A percentile compares a stretch with the other conserved stretches of the same genome.
Conservation (phyloP, 2,329 filamentous ascomycete species). For the Orbilia blumenaviensis region DNA sequence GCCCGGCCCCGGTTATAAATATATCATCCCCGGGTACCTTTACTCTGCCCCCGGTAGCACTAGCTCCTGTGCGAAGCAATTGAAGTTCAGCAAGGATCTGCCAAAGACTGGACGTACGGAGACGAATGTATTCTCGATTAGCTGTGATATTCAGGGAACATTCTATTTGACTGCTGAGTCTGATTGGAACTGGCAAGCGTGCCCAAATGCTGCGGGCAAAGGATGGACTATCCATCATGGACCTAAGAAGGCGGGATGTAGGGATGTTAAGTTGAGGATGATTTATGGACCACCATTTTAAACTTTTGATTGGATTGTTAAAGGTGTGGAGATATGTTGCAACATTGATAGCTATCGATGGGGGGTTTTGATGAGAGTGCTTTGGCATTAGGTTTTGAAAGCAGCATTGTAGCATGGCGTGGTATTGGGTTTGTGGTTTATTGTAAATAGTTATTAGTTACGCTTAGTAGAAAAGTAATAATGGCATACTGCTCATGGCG, state of each 20-base stretch:
- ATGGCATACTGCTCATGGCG: too few relatives aligned
- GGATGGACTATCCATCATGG: slow-evolving; percentile 38
- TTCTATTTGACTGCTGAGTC: slow-evolving; percentile 39
- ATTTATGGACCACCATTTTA: slow-evolving; percentile 46
- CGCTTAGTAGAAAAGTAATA: too few relatives aligned
- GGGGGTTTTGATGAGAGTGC: background rate
- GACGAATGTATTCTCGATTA: slow-evolving; percentile 40
- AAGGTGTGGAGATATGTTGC: background rate
- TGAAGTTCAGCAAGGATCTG: slow-evolving; percentile 42
- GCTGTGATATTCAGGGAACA: slow-evolving; percentile 36
- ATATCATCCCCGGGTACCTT: slow-evolving; percentile 37
- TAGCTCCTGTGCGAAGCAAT: slow-evolving; percentile 8
- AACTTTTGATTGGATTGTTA: background rate
- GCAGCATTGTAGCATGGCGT: too few relatives aligned
- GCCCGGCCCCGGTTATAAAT: slow-evolving; percentile 51
- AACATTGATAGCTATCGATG: background rate
- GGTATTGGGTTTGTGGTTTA: too few relatives aligned
- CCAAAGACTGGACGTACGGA: slow-evolving; percentile 1
- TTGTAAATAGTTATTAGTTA: too few relatives aligned
- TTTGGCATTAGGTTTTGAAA: too few relatives aligned
- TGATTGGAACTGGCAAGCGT: slow-evolving; percentile 42
- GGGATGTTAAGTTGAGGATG: slow-evolving; percentile 49
- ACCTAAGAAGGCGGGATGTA: slow-evolving; percentile 19
- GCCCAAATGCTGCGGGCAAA: slow-evolving; percentile 1
- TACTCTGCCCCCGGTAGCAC: background rate